Conservation (phyloP, 2,329 filamentous ascomycete genomes). For the Cladosporium sp. region DNA sequence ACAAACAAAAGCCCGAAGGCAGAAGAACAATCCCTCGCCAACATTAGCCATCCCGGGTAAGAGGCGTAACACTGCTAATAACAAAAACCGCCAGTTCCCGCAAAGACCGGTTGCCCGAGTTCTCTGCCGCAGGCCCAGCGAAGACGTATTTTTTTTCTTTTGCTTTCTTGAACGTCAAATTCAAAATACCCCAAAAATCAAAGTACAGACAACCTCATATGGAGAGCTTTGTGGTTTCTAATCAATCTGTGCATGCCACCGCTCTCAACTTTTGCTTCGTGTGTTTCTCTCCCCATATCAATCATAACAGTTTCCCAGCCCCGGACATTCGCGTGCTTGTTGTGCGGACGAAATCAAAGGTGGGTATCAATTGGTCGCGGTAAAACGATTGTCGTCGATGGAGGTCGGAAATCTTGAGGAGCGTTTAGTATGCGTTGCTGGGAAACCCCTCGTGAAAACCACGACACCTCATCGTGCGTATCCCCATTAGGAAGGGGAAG, state of each 20-base stretch:
- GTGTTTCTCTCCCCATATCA: not conserved
- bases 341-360: constrained; percentile 15
- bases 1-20: not conserved
- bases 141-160: not conserved
- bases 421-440: constrained; percentile 19
- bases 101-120: not conserved
- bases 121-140: not conserved
- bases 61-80: not conserved
- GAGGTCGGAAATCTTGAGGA: constrained; percentile 12
- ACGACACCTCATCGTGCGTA: not conserved
- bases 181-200: not conserved
- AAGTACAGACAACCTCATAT: not conserved
- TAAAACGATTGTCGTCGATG: constrained; percentile 16
- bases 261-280: not conserved
- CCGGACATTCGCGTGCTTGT: constrained; percentile 16
- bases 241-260: constrained; percentile 16
- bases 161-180: not conserved
- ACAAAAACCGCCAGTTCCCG: not conserved
- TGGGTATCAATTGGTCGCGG: constrained; percentile 19
- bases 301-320: not conserved
- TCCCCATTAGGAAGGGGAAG: constrained; percentile 4
- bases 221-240: constrained; percentile 7
- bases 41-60: not conserved
- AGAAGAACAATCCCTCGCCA: not conserved
- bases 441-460: not conserved